phyloP scores from a whole-genome alignment of 495 filamentous ascomycete genomes.

The Clavariopsis aquatica region DNA sequence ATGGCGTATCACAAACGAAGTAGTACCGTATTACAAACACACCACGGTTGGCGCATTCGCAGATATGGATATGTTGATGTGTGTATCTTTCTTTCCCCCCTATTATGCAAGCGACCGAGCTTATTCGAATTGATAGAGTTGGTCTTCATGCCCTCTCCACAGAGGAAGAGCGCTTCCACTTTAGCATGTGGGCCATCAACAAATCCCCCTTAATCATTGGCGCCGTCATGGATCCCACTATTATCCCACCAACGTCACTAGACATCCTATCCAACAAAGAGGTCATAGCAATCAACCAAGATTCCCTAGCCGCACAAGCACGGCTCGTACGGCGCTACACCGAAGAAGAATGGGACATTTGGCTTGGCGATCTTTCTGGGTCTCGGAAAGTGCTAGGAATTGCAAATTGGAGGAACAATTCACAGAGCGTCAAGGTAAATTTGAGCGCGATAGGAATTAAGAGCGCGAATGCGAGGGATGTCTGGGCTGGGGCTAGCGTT shows the following conservation, averaged over 20 bases:
- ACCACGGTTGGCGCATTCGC: conserved; percentile 14
- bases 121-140: conserved; percentile 14
- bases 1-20: conserved; percentile 26
- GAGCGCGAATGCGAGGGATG: conserved; percentile 13
- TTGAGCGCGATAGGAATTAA: neutral
- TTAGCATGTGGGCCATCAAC: conserved; percentile 34
- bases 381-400: conserved; percentile 16
- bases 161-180: conserved; percentile 27
- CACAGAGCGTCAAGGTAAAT: conserved; percentile 7
- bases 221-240: conserved; percentile 1
- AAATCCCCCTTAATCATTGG: conserved; percentile 33
- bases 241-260: conserved; percentile 1
- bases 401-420: conserved; percentile 20
- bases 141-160: conserved; percentile 13
- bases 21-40: conserved; percentile 14
- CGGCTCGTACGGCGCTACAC: conserved; percentile 29
- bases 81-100: neutral
- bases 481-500: conserved; percentile 4
- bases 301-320: conserved; percentile 22
- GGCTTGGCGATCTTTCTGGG: conserved; percentile 23
- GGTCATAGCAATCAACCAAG: conserved; percentile 35
- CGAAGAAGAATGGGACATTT: conserved; percentile 33
- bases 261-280: conserved; percentile 28
- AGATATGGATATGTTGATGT: conserved; percentile 32
- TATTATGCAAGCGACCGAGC: too few species aligned